Base-by-base conservation (phyloP, 2,329 filamentous ascomycete genomes). In the Trichoderma gracile region DNA sequence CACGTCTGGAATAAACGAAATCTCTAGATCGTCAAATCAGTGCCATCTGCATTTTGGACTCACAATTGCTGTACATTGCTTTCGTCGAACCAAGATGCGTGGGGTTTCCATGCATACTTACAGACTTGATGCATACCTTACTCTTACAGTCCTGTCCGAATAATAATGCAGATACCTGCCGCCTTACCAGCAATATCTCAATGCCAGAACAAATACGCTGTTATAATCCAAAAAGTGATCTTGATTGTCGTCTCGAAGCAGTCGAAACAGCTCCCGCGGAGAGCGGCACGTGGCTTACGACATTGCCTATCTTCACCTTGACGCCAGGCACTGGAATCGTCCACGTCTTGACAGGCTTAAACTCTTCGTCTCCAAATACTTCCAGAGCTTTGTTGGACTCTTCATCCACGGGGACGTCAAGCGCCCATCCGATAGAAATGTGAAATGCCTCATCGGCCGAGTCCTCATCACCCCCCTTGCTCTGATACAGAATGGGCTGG, bases 401-500 rank as follows among this genome's bases (percentile, higher is more conserved):
- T 40, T 82, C 79, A 3, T 77, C 65, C 6, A 75, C 79, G 0
- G 86, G 87, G 47, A 79, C 74, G 10, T 80, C 76, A 67, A 94
- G 81, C 1, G 85, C 89, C 95, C 94, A 98, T 0, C 89, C 95
- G 63, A 99, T 86, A 52, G 93, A 97, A 66, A 98, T 79, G 76
- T 99, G 95, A 72, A 97, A 97, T 23, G 84, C 86, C 68, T 54
- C 67, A 40, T 69, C 73, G 42, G 68, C 73, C 7, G 66, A 43
- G 10, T 73, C 73, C 5, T 60, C 65, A 1, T 38, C 33, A 12
- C 33, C 10, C 6, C 65, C 63, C 30, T 57, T 67, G 59, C 69
- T 70, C 63, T 78, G 75, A 75, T 98, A 98, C 1, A 98, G 82
- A 25, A 83, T 76, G 1, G 90, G 88, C 72, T 96, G 91, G 0